These are phyloP conservation scores for Hyparrhenia diplandra DNA, from an alignment of 176 grass and related monocot species.

Conservation along the genomic window DNA sequence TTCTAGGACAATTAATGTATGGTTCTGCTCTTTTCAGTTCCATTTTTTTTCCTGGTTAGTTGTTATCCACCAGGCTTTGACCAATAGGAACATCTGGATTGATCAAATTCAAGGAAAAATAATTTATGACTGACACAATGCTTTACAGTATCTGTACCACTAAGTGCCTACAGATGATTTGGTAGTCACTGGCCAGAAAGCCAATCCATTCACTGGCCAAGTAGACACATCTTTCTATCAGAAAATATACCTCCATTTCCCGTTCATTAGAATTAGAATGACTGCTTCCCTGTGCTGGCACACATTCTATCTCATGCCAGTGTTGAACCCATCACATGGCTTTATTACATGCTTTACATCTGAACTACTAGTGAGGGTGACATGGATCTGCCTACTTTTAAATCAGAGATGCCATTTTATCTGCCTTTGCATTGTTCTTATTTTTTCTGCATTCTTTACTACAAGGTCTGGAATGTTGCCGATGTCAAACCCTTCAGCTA, in stretches of 20 bases:
- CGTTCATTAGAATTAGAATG: not conserved
- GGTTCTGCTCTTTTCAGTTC: not conserved
- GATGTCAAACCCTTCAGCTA: slow-evolving; percentile 41
- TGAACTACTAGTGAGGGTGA: not conserved
- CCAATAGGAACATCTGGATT: not conserved
- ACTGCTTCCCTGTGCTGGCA: not conserved
- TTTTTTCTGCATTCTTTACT: slow-evolving; percentile 13
- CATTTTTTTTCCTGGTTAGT: not conserved
- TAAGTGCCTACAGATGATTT: not conserved
- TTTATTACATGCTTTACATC: not conserved
- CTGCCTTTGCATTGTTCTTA: slow-evolving; percentile 23
- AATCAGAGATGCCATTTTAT: not conserved
- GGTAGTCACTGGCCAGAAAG: not conserved
- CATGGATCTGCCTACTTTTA: slow-evolving; percentile 9
- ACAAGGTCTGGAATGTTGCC: slow-evolving; percentile 36
- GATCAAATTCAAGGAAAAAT: not conserved
- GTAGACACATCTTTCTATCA: not conserved
- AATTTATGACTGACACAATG: not conserved
- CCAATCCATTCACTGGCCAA: not conserved
- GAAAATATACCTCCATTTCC: not conserved
- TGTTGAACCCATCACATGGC: not conserved
- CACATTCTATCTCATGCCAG: not conserved
- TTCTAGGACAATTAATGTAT: not conserved
- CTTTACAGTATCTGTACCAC: not conserved
- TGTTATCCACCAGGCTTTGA: not conserved